Evolutionary conservation across 805 yeast genomes (phyloP).

Genomic region (Yamadazyma endophytica): DNA sequence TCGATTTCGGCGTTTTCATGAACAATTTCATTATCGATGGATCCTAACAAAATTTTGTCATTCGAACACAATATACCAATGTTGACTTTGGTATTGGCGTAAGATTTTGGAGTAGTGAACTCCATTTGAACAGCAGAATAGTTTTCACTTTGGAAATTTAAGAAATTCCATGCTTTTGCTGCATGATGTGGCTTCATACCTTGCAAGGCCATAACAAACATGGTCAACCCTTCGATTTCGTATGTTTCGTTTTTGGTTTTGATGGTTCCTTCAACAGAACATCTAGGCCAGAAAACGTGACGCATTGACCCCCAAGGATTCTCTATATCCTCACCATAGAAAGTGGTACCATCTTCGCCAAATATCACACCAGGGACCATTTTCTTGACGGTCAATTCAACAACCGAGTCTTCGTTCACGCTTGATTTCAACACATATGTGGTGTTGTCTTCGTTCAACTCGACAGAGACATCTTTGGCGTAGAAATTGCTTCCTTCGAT

Average conservation of each 20-base stretch:
- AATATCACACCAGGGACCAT: slow-evolving; percentile 80
- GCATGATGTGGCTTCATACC: slow-evolving; percentile 99
- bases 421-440: slow-evolving; percentile 52
- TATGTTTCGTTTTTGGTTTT: slow-evolving; percentile 24
- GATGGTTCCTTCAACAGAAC: slow-evolving; percentile 63
- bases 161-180: slow-evolving; percentile 94
- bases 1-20: slow-evolving; percentile 57
- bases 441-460: slow-evolving; percentile 49
- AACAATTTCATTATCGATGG: slow-evolving; percentile 60
- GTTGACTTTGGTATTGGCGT: slow-evolving; percentile 76
- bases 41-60: slow-evolving; percentile 56
- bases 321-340: slow-evolving; percentile 76
- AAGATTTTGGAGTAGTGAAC: slow-evolving; percentile 88
- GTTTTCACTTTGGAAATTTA: slow-evolving; percentile 77
- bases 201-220: slow-evolving; percentile 95
- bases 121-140: slow-evolving; percentile 86
- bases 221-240: slow-evolving; percentile 47
- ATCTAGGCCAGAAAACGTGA: slow-evolving; percentile 95
- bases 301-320: slow-evolving; percentile 98
- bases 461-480: slow-evolving; percentile 70
- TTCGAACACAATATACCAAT: slow-evolving; percentile 70
- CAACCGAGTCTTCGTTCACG: slow-evolving; percentile 64
- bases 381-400: slow-evolving; percentile 62
- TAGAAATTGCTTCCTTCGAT: slow-evolving; percentile 72
- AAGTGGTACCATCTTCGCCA: slow-evolving; percentile 82